Evolutionary conservation across 306 rosid species (phyloP).

Genomic region (Prosopis cineraria): DNA sequence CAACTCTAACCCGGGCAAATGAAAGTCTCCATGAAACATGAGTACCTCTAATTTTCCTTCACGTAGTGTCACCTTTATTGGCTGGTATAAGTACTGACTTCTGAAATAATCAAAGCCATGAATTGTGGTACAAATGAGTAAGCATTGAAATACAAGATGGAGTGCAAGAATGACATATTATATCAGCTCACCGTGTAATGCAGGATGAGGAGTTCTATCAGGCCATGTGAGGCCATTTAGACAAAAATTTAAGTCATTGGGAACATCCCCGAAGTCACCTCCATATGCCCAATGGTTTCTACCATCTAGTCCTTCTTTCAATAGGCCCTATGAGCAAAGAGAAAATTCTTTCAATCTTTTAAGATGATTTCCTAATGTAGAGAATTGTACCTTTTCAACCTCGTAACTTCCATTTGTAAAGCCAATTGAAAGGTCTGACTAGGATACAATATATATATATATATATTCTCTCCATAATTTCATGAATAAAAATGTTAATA

Average conservation of each 20-base stretch:
- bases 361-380: background rate
- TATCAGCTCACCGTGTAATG: conserved; percentile 63
- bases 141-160: conserved; percentile 2
- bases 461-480: background rate
- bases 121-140: background rate
- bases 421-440: background rate
- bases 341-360: conserved; percentile 9
- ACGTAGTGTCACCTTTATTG: conserved; percentile 66
- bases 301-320: conserved; percentile 59
- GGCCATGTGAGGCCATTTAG: conserved; percentile 82
- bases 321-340: conserved; percentile 54
- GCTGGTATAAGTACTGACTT: conserved; percentile 85
- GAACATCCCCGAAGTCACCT: conserved; percentile 90
- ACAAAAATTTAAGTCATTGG: conserved; percentile 92
- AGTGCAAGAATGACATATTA: background rate
- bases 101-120: conserved; percentile 54
- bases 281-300: conserved; percentile 94
- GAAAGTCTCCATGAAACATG: conserved; percentile 1
- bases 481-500: background rate
- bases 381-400: background rate
- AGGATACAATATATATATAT: background rate
- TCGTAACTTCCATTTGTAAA: background rate
- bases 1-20: conserved; percentile 15
- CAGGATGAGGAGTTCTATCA: conserved; percentile 96
- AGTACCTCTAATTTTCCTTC: conserved; percentile 69